Evolutionary conservation across 371 early-diverging fungal species (phyloP).

Genomic region (Rhizopus stolonifer): DNA sequence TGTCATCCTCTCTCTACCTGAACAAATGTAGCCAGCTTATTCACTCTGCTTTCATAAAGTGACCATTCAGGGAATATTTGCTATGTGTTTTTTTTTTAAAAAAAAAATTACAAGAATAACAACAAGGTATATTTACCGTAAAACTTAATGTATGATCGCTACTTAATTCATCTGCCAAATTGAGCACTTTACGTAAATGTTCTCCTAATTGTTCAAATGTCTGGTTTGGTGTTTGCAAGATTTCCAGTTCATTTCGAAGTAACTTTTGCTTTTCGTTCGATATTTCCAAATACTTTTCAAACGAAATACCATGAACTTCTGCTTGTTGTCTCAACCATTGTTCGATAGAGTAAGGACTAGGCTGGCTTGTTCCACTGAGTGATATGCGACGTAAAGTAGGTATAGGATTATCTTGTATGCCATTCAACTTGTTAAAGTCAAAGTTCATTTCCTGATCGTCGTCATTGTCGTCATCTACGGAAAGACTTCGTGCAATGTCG

Average conservation of each 20-base stretch:
- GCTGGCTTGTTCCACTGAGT: conserved; percentile 11
- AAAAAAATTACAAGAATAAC: background rate
- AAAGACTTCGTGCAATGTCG: conserved; percentile 44
- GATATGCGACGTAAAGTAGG: conserved; percentile 26
- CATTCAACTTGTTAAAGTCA: background rate
- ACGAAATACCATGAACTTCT: conserved; percentile 9
- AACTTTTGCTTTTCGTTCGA: conserved; percentile 19
- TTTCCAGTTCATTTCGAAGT: conserved; percentile 27
- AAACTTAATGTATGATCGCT: conserved; percentile 35
- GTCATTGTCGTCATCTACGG: conserved; percentile 23
- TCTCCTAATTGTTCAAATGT: conserved; percentile 28
- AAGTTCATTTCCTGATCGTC: conserved; percentile 6
- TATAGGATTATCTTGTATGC: conserved; percentile 15
- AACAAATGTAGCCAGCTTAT: conserved; percentile 35
- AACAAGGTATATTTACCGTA: conserved; percentile 17
- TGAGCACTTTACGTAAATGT: conserved; percentile 27
- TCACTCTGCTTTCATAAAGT: conserved; percentile 31
- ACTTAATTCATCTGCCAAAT: conserved; percentile 36
- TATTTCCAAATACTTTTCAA: conserved; percentile 8
- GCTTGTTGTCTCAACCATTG: conserved; percentile 25
- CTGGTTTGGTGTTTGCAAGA: conserved; percentile 27
- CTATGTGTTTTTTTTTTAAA: background rate
- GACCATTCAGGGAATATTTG: conserved; percentile 48
- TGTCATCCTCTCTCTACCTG: no score
- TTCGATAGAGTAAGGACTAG: conserved; percentile 7